Evolutionary conservation across 2,329 filamentous ascomycete species (phyloP).

Genomic region (Dendryphion nanum): DNA sequence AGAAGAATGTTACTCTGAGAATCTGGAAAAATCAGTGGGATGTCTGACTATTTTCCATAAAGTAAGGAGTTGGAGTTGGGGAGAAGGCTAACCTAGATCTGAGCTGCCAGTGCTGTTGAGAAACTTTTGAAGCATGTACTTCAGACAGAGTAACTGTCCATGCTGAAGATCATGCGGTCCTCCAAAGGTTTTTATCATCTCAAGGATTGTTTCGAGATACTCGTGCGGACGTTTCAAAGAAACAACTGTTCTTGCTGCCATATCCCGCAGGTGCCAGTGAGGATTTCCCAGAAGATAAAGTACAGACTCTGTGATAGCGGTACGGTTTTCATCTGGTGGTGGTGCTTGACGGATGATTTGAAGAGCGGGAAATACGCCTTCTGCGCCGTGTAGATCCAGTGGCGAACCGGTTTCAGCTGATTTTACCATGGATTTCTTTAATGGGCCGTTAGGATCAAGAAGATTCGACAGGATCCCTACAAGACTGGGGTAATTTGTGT

Average conservation of each 20-base stretch:
- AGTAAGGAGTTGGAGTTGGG: too few relatives aligned
- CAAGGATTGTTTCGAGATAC: slow-evolving; percentile 19
- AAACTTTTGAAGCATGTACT: slow-evolving; percentile 28
- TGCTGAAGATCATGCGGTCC: slow-evolving; percentile 26
- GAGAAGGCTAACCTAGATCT: too few relatives aligned
- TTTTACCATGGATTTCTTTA: slow-evolving; percentile 23
- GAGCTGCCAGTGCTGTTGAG: too few relatives aligned
- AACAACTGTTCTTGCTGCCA: slow-evolving; percentile 69
- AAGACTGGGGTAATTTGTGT: slow-evolving; percentile 66
- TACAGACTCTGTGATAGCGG: slow-evolving; percentile 59
- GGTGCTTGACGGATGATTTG: slow-evolving; percentile 74
- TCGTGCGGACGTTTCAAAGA: slow-evolving; percentile 29
- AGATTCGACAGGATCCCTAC: slow-evolving; percentile 63
- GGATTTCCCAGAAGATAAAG: slow-evolving; percentile 63
- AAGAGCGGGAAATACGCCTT: slow-evolving; percentile 79
- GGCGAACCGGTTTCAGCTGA: slow-evolving; percentile 21
- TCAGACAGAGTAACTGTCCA: slow-evolving; percentile 28
- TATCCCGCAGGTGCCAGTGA: slow-evolving; percentile 79
- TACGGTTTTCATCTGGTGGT: slow-evolving; percentile 58
- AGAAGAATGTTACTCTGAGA: too few relatives aligned
- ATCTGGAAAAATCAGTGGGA: too few relatives aligned
- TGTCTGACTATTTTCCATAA: too few relatives aligned
- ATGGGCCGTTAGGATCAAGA: slow-evolving; percentile 42
- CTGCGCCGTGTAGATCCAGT: slow-evolving; percentile 43
- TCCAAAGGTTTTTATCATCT: slow-evolving; percentile 3